Base-by-base conservation (phyloP, 495 filamentous ascomycete species). In the Massariosphaeria phaeospora region DNA sequence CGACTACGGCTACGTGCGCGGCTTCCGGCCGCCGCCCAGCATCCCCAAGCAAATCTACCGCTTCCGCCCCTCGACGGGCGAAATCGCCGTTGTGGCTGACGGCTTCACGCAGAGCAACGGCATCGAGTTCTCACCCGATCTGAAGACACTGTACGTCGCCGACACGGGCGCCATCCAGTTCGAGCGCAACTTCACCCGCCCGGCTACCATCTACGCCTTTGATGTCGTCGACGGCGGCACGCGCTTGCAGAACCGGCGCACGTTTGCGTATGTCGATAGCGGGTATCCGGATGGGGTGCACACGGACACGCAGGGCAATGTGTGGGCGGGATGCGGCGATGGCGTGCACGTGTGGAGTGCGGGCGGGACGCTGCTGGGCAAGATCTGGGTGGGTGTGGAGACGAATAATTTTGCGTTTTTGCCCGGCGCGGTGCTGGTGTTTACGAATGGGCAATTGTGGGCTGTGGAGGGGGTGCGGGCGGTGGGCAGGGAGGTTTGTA, bases 41-140 rank as follows among this genome's bases (percentile, higher is more conserved):
- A 75, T 78, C 2, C 61, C 74, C 54, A 60, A 77, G 8, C 71
- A 72, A 65, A 77, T 79, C 13, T 80, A 80, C 52, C 73, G 78
- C 3, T 80, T 74, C 63, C 69, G 74, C n/a, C 76, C 77, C 0
- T 31, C 50, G 1, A 79, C 72, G 0, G 69, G 73, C 31, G 69
- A 68, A 21, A 67, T 78, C 24, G 65, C 71, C 9, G 75, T 72
- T 30, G 71, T 81, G 23, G 78, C 78, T 1, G 54, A 60, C 46
- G 56, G 58, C 30, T 57, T 73, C 35, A 48, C 57, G 25, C 65
- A 72, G 45, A 57, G 67, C 25, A 75, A 74, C 59, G 73, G 73
- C n/a, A 62, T 78, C 18, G 71, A 67, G 20, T 66, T 77, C 42
- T 71, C 71, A 10, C 73, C 73, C 2, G 66, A 74, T 38, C 66